A percentile compares a stretch with the other conserved stretches of the same genome.
Conservation (phyloP, 148 eudicot species). For the Nyssa sinensis region DNA sequence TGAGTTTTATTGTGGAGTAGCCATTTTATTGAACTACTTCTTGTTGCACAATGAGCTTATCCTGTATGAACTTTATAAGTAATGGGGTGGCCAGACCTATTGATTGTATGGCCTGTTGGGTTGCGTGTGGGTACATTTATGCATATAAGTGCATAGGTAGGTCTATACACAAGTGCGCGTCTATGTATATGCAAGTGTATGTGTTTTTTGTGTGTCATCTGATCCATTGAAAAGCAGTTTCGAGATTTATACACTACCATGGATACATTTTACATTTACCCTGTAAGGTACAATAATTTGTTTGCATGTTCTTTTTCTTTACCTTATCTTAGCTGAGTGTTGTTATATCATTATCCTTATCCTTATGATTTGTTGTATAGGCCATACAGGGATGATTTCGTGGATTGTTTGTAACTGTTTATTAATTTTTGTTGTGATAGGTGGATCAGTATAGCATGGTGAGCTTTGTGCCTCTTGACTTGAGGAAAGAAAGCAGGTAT, state of each 20-base stretch:
- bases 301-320: not conserved
- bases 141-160: too few species aligned
- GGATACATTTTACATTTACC: slow-evolving; percentile 2
- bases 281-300: not conserved
- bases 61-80: not conserved
- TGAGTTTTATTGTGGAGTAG: not conserved
- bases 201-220: too few species aligned
- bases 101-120: not conserved
- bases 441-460: slow-evolving; percentile 93
- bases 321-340: not conserved
- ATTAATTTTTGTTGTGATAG: slow-evolving; percentile 22
- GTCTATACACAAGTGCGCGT: too few species aligned
- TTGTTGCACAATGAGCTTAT: not conserved
- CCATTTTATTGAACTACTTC: not conserved
- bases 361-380: not conserved
- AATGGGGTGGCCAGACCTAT: not conserved
- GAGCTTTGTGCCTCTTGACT: slow-evolving; percentile 83
- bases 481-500: slow-evolving; percentile 73
- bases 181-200: too few species aligned
- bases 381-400: not conserved
- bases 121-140: not conserved
- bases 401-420: not conserved
- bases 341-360: not conserved
- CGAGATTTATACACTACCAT: not conserved
- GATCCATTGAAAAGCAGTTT: not conserved